Base-by-base conservation (phyloP, 176 grass and related monocot genomes). In the Zea mays region DNA sequence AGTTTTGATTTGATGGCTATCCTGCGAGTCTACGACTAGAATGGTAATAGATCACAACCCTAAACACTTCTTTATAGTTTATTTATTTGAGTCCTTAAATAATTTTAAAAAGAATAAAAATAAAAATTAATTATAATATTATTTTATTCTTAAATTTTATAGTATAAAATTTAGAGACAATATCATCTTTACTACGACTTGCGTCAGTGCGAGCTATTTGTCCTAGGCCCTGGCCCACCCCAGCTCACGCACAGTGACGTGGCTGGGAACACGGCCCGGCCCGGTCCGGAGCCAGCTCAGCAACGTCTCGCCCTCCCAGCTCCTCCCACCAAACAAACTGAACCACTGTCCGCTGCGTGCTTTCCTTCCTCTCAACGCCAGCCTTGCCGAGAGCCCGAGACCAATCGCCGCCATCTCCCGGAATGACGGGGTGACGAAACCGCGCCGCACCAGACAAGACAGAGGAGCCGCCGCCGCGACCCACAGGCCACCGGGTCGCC, bases 301-400 rank as follows among this genome's bases (percentile, higher is more conserved):
- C 84, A 76, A 86, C 84, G 78, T 64, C 77, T 69, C 73, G 62
- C 55, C 42, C 43, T 44, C 17, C 10, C 38, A 42, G 27, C n/a
- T n/a, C n/a, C n/a, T n/a, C n/a, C n/a, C n/a, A n/a, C 37, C 37
- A 61, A 61, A 33, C 59, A 35, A 62, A 62, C 59, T 10, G 20
- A 62, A 62, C 59, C 59, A 62, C 59, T 27, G 27, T 27, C 59
- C 2, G 58, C 58, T 61, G 9, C 8, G 5, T 9, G 8, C n/a
- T 33, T 33, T 1, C 50, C 61, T 21, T 1, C 40, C 40, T 76
- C 83, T 73, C 69, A 35, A 55, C 82, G 41, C 82, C 81, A 55
- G 17, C 54, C 16, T 19, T 7, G n/a, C 55, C 55, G 42, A 48
- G 54, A 55, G 27, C 27, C 27, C 27, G 11, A 4, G 7, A 21